Conservation (phyloP, 2,329 filamentous ascomycete genomes). For the Epichloe gansuensis region DNA sequence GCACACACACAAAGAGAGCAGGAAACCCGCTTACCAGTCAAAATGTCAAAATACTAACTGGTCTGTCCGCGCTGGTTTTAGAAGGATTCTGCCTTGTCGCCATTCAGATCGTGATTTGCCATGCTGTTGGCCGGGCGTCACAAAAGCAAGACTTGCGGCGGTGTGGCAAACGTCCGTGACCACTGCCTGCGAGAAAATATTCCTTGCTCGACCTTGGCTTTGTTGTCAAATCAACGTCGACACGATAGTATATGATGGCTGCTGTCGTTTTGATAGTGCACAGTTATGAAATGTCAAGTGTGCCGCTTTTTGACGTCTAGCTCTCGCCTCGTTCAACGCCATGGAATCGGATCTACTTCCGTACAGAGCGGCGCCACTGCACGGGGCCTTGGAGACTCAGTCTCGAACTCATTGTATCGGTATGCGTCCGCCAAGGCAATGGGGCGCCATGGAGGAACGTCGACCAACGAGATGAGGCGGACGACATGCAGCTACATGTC, state of each 20-base stretch:
- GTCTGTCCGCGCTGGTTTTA: constrained; percentile 4
- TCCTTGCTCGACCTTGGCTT: not conserved
- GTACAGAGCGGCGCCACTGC: not conserved
- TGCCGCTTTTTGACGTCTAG: no score
- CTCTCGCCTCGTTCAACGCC: no score
- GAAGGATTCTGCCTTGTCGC: constrained; percentile 6
- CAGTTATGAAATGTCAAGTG: no score
- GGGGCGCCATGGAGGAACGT: not conserved
- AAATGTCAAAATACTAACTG: not conserved
- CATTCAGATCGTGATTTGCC: constrained; percentile 3
- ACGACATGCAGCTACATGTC: no score
- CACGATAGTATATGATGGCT: no score
- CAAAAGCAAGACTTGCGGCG: constrained; percentile 3
- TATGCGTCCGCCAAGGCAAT: not conserved
- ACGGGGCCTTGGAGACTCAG: not conserved
- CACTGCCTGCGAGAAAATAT: not conserved
- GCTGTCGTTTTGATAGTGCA: no score
- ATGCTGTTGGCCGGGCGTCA: not conserved
- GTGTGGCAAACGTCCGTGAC: not conserved
- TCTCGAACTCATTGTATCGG: not conserved
- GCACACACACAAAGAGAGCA: not conserved
- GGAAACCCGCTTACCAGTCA: not conserved
- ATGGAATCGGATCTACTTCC: not conserved
- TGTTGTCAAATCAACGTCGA: not conserved
- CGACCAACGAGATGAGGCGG: not conserved